These are phyloP conservation scores for Suhomyces bokatorum DNA, from an alignment of 1,139 yeast genomes.

Conservation along the genomic window DNA sequence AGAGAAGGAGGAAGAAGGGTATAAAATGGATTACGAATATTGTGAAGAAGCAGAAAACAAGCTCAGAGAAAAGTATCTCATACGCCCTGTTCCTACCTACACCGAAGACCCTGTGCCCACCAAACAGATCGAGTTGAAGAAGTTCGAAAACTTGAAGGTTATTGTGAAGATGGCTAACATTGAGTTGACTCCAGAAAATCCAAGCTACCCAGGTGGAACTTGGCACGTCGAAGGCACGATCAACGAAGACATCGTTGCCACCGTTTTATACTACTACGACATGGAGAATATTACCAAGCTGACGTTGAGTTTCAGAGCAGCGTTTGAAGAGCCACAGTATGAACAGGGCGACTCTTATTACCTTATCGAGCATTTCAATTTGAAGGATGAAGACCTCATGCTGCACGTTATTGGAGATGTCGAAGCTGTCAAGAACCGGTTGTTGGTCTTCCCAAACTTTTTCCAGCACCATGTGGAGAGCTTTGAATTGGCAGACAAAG, in stretches of 20 bases:
- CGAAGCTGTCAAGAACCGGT: conserved; percentile 26
- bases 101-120: conserved; percentile 12
- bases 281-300: conserved; percentile 41
- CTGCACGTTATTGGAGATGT: conserved; percentile 25
- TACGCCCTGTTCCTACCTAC: neutral
- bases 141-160: conserved; percentile 31
- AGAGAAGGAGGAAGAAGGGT: neutral
- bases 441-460: conserved; percentile 41
- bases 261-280: conserved; percentile 45
- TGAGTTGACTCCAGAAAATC: conserved; percentile 44
- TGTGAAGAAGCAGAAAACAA: neutral
- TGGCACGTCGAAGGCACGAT: conserved; percentile 51
- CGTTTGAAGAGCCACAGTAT: conserved; percentile 36
- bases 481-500: conserved; percentile 36
- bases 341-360: conserved; percentile 36
- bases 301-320: conserved; percentile 32
- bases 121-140: conserved; percentile 19
- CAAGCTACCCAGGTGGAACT: conserved; percentile 41
- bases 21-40: neutral
- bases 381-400: neutral
- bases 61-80: neutral
- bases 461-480: conserved; percentile 44
- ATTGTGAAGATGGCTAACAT: conserved; percentile 45
- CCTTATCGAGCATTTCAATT: conserved; percentile 21
- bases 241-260: conserved; percentile 46